Conservation (phyloP, 164 flowering plant species). For the Saururus chinensis region DNA sequence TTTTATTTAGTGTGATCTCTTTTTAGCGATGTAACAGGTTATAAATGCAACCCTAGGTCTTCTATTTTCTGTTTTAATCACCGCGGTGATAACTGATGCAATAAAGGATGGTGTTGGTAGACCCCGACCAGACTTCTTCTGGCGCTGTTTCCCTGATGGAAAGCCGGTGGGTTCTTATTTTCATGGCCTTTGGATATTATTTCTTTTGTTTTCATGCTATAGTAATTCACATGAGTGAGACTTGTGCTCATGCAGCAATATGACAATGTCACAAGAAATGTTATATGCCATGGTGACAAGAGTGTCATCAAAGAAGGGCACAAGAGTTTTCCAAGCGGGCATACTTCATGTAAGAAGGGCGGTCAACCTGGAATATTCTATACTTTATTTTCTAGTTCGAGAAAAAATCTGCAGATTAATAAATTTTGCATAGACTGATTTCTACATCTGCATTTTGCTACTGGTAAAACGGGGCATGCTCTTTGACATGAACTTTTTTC, state of each 20-base stretch:
- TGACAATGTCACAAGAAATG: constrained; percentile 25
- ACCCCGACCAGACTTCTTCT: constrained; percentile 76
- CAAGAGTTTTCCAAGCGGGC: constrained; percentile 93
- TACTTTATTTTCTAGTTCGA: not conserved
- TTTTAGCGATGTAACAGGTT: constrained; percentile 1
- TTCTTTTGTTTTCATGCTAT: not conserved
- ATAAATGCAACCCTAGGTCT: constrained; percentile 30
- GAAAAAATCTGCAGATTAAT: too few relatives aligned
- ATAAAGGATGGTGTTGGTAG: constrained; percentile 70
- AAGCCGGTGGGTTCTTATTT: constrained; percentile 35
- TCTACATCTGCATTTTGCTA: not conserved
- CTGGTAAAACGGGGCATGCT: not conserved
- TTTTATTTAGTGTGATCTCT: not conserved
- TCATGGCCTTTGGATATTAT: not conserved
- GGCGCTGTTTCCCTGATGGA: constrained; percentile 90
- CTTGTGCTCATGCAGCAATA: not conserved
- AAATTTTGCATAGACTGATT: not conserved
- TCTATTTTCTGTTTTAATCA: constrained; percentile 34
- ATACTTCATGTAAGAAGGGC: constrained; percentile 59
- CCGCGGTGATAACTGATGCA: constrained; percentile 52
- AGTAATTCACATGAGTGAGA: not conserved
- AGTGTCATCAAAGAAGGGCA: constrained; percentile 77
- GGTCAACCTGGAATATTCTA: not conserved
- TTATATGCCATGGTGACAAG: constrained; percentile 55
- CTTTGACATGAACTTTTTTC: too few relatives aligned